Conservation (phyloP, 202 grass and related monocot genomes). For the Schoenoplectus tabernaemontani region DNA sequence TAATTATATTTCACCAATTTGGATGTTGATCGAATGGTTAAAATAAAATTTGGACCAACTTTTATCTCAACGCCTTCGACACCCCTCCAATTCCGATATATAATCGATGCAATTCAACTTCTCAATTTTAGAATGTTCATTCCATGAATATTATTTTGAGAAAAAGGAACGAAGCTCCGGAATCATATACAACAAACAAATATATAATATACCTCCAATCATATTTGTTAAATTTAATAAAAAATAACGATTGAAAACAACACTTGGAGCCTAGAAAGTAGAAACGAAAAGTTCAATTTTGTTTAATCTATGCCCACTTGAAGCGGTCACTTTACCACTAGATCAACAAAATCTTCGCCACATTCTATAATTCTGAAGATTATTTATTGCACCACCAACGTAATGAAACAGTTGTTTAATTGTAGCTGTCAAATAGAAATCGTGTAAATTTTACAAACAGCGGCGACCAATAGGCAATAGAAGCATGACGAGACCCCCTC, state of each 20-base stretch:
- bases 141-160: too few species aligned
- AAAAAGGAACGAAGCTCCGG: too few species aligned
- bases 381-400: background rate
- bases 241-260: background rate
- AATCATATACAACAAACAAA: too few species aligned
- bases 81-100: too few species aligned
- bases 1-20: too few species aligned
- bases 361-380: background rate
- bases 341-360: constrained; percentile 3
- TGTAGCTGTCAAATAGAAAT: background rate
- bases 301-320: background rate
- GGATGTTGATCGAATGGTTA: too few species aligned
- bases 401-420: background rate
- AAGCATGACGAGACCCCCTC: background rate
- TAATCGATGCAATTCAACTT: too few species aligned
- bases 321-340: background rate
- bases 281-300: background rate
- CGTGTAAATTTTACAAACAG: background rate
- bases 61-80: too few species aligned
- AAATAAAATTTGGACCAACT: too few species aligned
- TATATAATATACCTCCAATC: too few species aligned
- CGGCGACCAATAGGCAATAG: constrained; percentile 15
- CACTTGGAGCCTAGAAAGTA: background rate
- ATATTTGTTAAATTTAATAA: too few species aligned
- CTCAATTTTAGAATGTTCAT: too few species aligned